These are phyloP conservation scores for Candida yuanshanica DNA, from an alignment of 805 yeast genomes.

Conservation along the genomic window DNA sequence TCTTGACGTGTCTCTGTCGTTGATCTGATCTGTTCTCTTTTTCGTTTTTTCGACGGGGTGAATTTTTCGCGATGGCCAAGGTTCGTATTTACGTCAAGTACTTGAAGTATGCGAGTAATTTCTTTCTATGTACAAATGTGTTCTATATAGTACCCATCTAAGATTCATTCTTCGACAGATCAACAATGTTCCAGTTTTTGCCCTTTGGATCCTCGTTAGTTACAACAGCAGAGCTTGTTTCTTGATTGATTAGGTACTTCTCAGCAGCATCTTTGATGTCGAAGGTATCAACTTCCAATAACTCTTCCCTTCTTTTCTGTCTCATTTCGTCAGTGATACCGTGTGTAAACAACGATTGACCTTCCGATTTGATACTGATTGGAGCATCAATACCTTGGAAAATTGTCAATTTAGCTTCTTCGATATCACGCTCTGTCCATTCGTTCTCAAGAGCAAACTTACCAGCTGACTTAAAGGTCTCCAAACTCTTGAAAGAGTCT, in stretches of 20 bases:
- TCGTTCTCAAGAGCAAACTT: constrained; percentile 39
- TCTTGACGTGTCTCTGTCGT: not conserved
- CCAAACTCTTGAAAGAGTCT: constrained; percentile 64
- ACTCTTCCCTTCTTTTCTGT: constrained; percentile 70
- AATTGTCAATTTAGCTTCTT: constrained; percentile 84
- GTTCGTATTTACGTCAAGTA: not conserved
- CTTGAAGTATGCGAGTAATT: no score
- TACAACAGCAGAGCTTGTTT: constrained; percentile 37
- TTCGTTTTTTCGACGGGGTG: constrained; percentile 1
- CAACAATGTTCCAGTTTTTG: constrained; percentile 18
- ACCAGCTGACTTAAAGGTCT: constrained; percentile 50
- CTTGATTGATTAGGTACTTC: constrained; percentile 44
- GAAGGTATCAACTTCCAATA: constrained; percentile 56
- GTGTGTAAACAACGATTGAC: constrained; percentile 55
- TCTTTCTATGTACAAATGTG: no score
- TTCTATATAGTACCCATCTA: not conserved
- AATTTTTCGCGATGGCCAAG: no score
- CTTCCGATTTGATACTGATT: constrained; percentile 72
- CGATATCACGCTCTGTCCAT: constrained; percentile 62
- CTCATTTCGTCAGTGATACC: constrained; percentile 74
- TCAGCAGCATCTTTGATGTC: constrained; percentile 67
- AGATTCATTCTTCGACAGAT: constrained; percentile 4
- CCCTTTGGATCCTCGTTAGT: constrained; percentile 26
- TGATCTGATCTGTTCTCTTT: constrained; percentile 3
- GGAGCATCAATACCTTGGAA: constrained; percentile 95